Percentiles rank a stretch among this genome's conserved stretches.
phyloP scores from a whole-genome alignment of 352 stramenopile genomes.

The Phytophthora pisi region DNA sequence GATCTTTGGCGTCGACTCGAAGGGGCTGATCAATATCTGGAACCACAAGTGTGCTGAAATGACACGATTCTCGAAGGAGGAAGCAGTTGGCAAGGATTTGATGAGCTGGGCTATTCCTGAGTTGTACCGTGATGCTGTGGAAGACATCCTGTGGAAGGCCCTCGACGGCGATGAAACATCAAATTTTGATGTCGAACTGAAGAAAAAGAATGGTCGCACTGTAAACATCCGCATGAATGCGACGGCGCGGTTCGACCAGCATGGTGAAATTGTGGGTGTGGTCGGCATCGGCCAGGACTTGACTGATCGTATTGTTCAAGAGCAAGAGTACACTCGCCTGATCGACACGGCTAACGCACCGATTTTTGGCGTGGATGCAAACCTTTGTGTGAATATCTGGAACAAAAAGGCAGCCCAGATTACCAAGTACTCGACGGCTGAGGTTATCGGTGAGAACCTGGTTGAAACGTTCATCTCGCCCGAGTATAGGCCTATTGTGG shows the following conservation, averaged over 20 bases:
- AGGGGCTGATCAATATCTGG: conserved; percentile 89
- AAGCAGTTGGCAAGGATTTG: conserved; percentile 88
- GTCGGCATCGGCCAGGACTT: conserved; percentile 89
- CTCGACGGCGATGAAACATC: conserved; percentile 69
- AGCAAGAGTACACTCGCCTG: conserved; percentile 89
- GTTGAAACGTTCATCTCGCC: conserved; percentile 88
- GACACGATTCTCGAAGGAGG: conserved; percentile 87
- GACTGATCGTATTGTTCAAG: conserved; percentile 84
- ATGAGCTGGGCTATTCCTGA: conserved; percentile 64
- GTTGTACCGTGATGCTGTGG: conserved; percentile 55
- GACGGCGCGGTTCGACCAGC: conserved; percentile 68
- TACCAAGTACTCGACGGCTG: conserved; percentile 78
- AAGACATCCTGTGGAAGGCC: conserved; percentile 60
- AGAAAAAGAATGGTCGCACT: conserved; percentile 66
- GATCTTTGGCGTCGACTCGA: conserved; percentile 87
- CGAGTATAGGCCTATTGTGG: conserved; percentile 68
- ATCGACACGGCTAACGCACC: conserved; percentile 92
- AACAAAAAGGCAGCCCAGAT: conserved; percentile 92
- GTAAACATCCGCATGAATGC: conserved; percentile 78
- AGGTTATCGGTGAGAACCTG: conserved; percentile 84
- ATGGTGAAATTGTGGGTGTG: conserved; percentile 82
- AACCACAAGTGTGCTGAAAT: conserved; percentile 92
- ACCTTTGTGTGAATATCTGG: conserved; percentile 92
- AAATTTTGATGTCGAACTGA: conserved; percentile 86
- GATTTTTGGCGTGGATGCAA: conserved; percentile 91